phyloP scores from a whole-genome alignment of 805 yeast species.

The Candida endomychidarum region DNA sequence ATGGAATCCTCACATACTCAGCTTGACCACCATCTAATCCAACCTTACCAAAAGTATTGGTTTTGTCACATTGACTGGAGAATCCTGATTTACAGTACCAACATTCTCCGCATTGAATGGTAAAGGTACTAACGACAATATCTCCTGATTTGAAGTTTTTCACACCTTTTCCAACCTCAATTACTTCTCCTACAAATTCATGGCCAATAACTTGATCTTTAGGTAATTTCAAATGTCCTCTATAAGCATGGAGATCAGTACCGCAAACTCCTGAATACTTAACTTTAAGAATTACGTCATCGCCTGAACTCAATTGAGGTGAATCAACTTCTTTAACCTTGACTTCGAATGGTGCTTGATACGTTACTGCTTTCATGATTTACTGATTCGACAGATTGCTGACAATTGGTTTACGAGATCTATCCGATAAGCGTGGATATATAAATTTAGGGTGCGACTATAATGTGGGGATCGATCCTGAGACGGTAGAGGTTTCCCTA shows the following conservation, averaged over 20 bases:
- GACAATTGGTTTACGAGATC: no score
- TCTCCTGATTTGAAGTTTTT: constrained; percentile 44
- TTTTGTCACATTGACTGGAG: constrained; percentile 53
- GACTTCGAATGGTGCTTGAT: constrained; percentile 44
- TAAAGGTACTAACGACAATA: constrained; percentile 47
- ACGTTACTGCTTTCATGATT: constrained; percentile 51
- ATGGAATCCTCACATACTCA: constrained; percentile 59
- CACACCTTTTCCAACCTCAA: constrained; percentile 35
- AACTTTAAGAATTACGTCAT: constrained; percentile 50
- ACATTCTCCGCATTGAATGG: constrained; percentile 60
- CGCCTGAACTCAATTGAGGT: constrained; percentile 37
- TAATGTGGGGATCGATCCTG: no score
- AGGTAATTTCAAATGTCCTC: constrained; percentile 44
- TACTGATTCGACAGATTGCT: no score
- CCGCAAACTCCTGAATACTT: constrained; percentile 54
- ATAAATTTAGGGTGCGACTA: no score
- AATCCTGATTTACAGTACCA: constrained; percentile 57
- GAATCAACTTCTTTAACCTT: constrained; percentile 37
- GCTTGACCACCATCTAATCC: constrained; percentile 64
- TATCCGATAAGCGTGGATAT: no score
- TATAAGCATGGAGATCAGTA: constrained; percentile 52
- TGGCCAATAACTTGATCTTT: constrained; percentile 48
- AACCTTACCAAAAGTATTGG: constrained; percentile 58
- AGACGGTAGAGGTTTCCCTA: no score
- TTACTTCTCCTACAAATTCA: constrained; percentile 48